These are phyloP conservation scores for Alternaria arborescens DNA, from an alignment of 2,329 filamentous ascomycete genomes.

Conservation along the genomic window DNA sequence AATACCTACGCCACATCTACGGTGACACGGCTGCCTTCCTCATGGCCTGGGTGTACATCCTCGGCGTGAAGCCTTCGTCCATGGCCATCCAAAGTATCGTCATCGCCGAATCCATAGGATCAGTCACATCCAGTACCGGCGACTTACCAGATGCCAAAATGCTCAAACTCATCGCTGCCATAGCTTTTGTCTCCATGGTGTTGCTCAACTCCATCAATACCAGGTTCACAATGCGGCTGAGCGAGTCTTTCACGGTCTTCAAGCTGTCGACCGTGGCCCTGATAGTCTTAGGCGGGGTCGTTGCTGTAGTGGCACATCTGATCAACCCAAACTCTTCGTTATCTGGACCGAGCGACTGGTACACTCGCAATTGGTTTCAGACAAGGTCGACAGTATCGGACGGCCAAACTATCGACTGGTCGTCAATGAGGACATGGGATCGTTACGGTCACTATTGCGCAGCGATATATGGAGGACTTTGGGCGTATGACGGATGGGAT, in stretches of 20 bases:
- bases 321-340: conserved; percentile 39
- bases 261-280: conserved; percentile 46
- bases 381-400: conserved; percentile 61
- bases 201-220: conserved; percentile 57
- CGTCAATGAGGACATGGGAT: conserved; percentile 62
- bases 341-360: conserved; percentile 47
- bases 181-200: conserved; percentile 52
- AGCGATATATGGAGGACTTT: conserved; percentile 69
- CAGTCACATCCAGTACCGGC: conserved; percentile 54
- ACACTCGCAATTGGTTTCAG: conserved; percentile 64
- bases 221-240: conserved; percentile 51
- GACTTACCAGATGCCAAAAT: conserved; percentile 22
- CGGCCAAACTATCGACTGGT: conserved; percentile 45
- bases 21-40: conserved; percentile 70
- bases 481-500: conserved; percentile 74
- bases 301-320: conserved; percentile 43
- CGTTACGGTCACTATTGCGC: conserved; percentile 67
- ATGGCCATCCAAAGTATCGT: conserved; percentile 71
- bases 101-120: conserved; percentile 60
- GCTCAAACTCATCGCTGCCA: conserved; percentile 50
- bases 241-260: conserved; percentile 55
- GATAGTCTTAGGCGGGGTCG: conserved; percentile 42
- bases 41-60: conserved; percentile 71
- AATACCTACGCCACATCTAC: conserved; percentile 68
- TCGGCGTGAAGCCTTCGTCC: conserved; percentile 70